phyloP scores from a whole-genome alignment of 1,139 yeast genomes.

The Saccharomyces hybrid region DNA sequence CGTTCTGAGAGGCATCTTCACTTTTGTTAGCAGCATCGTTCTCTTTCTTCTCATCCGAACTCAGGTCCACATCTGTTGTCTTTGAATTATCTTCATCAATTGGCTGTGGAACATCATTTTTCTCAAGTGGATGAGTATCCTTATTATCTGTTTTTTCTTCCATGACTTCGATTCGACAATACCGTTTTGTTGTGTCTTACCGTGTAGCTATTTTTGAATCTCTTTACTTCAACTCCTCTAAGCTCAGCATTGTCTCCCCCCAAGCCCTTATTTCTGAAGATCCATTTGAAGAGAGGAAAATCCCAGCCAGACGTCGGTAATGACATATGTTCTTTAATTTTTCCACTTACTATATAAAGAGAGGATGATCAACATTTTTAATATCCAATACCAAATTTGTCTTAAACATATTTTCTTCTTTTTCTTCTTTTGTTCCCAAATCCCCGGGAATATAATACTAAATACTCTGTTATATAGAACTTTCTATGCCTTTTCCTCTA shows the following conservation, averaged over 20 bases:
- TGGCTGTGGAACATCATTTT: background rate
- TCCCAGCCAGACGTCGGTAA: background rate
- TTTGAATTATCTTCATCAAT: background rate
- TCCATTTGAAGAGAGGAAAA: background rate
- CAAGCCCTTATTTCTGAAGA: background rate
- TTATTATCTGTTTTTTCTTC: background rate
- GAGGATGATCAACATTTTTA: no score
- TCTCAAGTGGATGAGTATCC: constrained; percentile 4
- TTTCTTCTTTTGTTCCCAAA: background rate
- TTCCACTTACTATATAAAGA: background rate
- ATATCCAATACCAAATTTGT: no score
- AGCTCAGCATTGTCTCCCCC: background rate
- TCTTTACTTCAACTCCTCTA: background rate
- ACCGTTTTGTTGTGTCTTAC: background rate
- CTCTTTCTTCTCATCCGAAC: constrained; percentile 8
- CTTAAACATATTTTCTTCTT: no score
- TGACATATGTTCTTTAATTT: background rate
- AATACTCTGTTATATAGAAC: constrained; percentile 49
- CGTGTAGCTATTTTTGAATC: background rate
- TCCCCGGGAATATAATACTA: constrained; percentile 13
- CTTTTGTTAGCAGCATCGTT: constrained; percentile 1
- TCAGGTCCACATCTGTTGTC: constrained; percentile 2
- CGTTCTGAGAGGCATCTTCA: background rate
- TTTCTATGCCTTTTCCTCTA: constrained; percentile 37
- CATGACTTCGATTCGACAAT: background rate